Evolutionary conservation across 108 stramenopile genomes (phyloP), one percentile per base, ranked within the genome.

Genomic region (Skeletonema marinoi): DNA sequence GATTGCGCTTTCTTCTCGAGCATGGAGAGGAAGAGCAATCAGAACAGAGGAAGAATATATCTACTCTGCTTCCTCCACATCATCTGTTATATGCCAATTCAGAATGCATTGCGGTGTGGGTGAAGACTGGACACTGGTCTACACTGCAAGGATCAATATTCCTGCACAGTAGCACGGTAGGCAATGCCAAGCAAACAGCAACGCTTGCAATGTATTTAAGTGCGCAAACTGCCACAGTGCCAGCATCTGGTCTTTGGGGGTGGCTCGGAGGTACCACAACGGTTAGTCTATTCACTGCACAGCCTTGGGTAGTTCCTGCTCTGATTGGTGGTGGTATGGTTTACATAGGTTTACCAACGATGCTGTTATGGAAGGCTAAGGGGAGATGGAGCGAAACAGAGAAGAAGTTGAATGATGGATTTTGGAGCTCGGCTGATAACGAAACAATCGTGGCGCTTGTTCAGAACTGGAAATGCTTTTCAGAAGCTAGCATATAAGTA

Each of bases 51-150:
- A 38, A 54, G 14, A 61, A n/a, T 67, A 12, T 46, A 71, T 48
- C 36, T 41, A 63, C 54, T 33, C 48, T 84, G n/a, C 68, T 93
- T 8, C 88, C 92, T 13, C 86, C 88, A 10, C 91, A 95, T 80
- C 88, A 92, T 66, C 73, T 88, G 8, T 60, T 95, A 32, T 77
- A 90, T 46, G 86, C 94, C 21, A 95, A 95, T 71, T 90, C 88
- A 19, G 94, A 95, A 78, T 95, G 94, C 48, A 91, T 95, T 21
- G 94, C 94, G 7, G 89, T 95, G 11, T 95, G 89, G 89, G 86
- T 60, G 10, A 82, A 82, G 50, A 82, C 81, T 12, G 81, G 81
- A 21, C 81, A 75, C 29, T 82, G 81, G 81, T 75, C 74, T 30
- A 82, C 81, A 3, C 74, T 82, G 14, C 81, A 82, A 60, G 81